These are phyloP conservation scores for Acanthamoeba triangularis DNA, from an alignment of 208 protist genomes.

Conservation along the genomic window DNA sequence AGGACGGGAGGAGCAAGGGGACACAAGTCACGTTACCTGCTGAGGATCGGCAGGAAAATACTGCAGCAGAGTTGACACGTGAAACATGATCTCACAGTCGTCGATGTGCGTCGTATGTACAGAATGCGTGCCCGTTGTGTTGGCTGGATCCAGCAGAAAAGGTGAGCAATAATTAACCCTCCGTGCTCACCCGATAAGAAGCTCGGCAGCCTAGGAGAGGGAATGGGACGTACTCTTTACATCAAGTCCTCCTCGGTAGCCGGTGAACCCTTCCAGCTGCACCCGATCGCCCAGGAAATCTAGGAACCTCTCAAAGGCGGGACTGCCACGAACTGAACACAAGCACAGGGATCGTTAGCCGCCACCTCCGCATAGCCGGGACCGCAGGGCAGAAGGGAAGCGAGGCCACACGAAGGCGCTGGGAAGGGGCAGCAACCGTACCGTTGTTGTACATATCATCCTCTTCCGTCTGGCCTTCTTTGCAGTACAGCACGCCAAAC, in stretches of 20 bases:
- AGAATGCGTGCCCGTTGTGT: slow-evolving; percentile 85
- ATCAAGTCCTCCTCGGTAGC: slow-evolving; percentile 85
- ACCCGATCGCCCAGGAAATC: slow-evolving; percentile 84
- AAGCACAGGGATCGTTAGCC: neutral
- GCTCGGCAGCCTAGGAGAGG: neutral
- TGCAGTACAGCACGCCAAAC: slow-evolving; percentile 87
- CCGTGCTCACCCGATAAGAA: neutral
- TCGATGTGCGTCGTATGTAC: slow-evolving; percentile 79
- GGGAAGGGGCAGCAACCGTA: neutral
- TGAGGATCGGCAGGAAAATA: slow-evolving; percentile 76
- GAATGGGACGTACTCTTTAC: slow-evolving; percentile 60
- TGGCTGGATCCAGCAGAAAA: neutral
- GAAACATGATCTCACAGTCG: slow-evolving; percentile 88
- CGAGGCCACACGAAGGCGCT: no score
- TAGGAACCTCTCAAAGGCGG: slow-evolving; percentile 84
- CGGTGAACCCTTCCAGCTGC: slow-evolving; percentile 82
- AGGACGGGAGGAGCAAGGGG: neutral
- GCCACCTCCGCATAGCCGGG: neutral
- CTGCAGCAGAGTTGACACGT: slow-evolving; percentile 87
- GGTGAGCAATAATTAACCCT: no score
- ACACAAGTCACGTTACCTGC: neutral
- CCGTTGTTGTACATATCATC: slow-evolving; percentile 86
- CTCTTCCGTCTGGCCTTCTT: slow-evolving; percentile 81
- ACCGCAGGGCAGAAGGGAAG: neutral
- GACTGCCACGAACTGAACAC: neutral